Base-by-base conservation (phyloP, 108 stramenopile genomes). In the Pseudonitzschia delicatissima region DNA sequence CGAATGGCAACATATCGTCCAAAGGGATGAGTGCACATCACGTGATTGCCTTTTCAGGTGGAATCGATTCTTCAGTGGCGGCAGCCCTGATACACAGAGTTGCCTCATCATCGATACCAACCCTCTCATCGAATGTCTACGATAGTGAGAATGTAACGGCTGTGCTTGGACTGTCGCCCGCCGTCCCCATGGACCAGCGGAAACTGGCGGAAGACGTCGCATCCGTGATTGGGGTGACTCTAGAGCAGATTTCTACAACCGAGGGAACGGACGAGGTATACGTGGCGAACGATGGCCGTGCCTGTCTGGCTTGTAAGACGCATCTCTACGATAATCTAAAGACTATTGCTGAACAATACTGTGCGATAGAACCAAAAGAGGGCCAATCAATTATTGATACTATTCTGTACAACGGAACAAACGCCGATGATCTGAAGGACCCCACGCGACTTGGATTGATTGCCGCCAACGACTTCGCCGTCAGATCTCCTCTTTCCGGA, bases 301-400 rank as follows among this genome's bases (percentile, higher is more conserved):
- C 93, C 45, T 97, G 96, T 68, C 90, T 87, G 57, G 94, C 91
- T n/a, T 97, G 96, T 79, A 96, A 97, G 73, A 95, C 93, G 0
- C 94, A 95, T 76, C 77, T 97, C 5, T 97, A 97, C 69, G 77
- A 93, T 12, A 68, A 67, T 36, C 37, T 76, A 26, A 28, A 67
- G 70, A 9, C 53, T 58, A 72, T 72, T 75, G 39, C 64, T 62
- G 63, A 84, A 11, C 47, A 31, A 15, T 66, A 36, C 32, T n/a
- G 67, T 50, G 29, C n/a, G n/a, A n/a, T n/a, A n/a, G n/a, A n/a
- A 68, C 23, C 8, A 20, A 23, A 12, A 1, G 26, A 7, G 12
- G 37, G 37, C 11, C 21, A 3, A 2, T 48, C 20, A 23, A 1
- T 44, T 18, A 23, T 21, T 2, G 45, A 6, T 4, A 45, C 66